Percentiles rank a stretch among this genome's conserved stretches.
phyloP scores from a whole-genome alignment of 1,284 basidiomycete genomes.

The Austropuccinia psidii region DNA sequence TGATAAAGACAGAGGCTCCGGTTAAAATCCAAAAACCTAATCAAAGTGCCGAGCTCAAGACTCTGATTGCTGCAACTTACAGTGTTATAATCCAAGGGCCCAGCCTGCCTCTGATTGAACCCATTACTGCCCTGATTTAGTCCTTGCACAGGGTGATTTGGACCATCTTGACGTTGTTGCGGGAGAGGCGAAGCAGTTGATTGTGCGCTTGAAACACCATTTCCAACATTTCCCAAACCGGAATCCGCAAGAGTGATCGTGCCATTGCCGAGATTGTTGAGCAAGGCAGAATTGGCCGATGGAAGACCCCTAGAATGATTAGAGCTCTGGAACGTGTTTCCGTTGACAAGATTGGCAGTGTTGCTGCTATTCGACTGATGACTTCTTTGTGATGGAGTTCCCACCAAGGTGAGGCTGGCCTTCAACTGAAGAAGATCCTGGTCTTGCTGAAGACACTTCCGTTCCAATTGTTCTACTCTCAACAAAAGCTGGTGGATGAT shows the following conservation, averaged over 20 bases:
- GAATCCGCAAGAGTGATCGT: neutral
- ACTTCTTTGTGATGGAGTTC: slow-evolving; percentile 11
- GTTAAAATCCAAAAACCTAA: neutral
- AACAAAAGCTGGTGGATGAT: slow-evolving; percentile 23
- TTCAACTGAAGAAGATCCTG: slow-evolving; percentile 22
- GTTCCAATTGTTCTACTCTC: slow-evolving; percentile 35
- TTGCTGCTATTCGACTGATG: slow-evolving; percentile 1
- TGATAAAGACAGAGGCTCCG: neutral
- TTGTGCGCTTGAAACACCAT: slow-evolving; percentile 3
- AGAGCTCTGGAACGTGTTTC: neutral
- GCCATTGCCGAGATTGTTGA: neutral
- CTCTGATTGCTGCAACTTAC: too few species aligned
- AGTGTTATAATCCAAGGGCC: slow-evolving; percentile 31
- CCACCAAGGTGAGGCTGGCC: slow-evolving; percentile 9
- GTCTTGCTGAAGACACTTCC: slow-evolving; percentile 28
- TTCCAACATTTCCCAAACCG: neutral
- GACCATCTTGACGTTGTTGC: slow-evolving; percentile 8
- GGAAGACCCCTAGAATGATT: neutral
- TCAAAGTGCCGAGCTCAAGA: neutral
- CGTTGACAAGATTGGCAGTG: neutral
- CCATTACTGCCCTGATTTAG: neutral
- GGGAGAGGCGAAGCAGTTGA: neutral
- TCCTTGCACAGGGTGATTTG: neutral
- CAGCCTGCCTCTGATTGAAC: slow-evolving; percentile 20
- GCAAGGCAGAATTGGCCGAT: neutral